Conservation (phyloP, 768 basidiomycete genomes). For the Candolleomyces efflorescens region DNA sequence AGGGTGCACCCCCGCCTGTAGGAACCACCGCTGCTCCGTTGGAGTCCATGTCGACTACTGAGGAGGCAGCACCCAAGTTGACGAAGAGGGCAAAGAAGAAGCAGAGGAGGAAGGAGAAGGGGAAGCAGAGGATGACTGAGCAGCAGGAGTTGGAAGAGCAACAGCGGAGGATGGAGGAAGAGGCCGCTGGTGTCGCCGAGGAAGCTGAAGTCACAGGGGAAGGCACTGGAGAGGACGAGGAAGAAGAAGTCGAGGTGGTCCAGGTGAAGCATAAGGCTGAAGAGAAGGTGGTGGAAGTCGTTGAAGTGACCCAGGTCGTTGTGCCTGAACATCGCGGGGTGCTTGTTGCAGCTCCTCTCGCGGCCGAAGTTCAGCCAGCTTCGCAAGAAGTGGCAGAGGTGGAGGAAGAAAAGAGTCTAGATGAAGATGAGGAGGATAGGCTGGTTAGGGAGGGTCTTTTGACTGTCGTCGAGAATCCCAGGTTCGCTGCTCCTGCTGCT, state of each 20-base stretch:
- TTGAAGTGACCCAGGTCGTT: too few relatives aligned
- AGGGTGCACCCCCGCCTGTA: not conserved
- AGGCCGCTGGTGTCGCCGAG: not conserved
- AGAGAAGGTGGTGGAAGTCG: too few relatives aligned
- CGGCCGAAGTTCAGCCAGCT: too few relatives aligned
- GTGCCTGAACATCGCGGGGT: too few relatives aligned
- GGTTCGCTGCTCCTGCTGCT: constrained; percentile 27
- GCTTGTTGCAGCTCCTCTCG: too few relatives aligned
- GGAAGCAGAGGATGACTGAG: not conserved
- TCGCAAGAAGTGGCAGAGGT: too few relatives aligned
- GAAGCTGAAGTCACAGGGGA: not conserved
- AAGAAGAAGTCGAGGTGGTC: constrained; percentile 18
- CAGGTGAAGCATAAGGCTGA: constrained; percentile 15
- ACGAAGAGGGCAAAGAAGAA: constrained; percentile 5
- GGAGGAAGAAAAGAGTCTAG: constrained; percentile 29
- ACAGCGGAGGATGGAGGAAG: too few relatives aligned
- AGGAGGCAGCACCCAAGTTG: not conserved
- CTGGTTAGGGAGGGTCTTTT: constrained; percentile 15
- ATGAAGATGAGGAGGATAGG: constrained; percentile 19
- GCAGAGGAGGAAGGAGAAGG: not conserved
- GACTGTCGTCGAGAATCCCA: constrained; percentile 51
- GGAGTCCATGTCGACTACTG: too few relatives aligned
- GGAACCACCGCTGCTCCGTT: not conserved
- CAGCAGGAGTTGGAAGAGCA: not conserved
- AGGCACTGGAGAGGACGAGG: constrained; percentile 3